Conservation (phyloP, 495 filamentous ascomycete genomes). For the Penicillium coffeae region DNA sequence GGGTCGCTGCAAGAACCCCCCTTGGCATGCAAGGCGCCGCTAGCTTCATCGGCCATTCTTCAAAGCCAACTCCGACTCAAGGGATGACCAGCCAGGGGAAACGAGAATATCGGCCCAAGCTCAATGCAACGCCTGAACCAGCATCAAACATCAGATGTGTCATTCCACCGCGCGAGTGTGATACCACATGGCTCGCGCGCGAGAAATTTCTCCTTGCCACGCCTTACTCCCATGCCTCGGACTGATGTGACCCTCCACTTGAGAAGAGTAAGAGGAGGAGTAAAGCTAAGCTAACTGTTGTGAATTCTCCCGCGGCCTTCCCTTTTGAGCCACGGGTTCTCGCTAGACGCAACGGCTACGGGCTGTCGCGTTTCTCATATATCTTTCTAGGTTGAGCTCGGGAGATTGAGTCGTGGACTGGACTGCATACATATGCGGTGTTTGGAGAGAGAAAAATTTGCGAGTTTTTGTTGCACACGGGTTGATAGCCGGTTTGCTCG, state of each 20-base stretch:
- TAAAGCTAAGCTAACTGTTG: no score
- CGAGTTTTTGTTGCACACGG: no score
- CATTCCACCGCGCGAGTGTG: constrained; percentile 3
- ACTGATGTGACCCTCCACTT: constrained; percentile 12
- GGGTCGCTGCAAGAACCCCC: constrained; percentile 8
- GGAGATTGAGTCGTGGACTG: constrained; percentile 1
- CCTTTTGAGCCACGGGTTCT: background rate
- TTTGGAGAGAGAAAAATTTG: no score
- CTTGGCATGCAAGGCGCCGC: constrained; percentile 27
- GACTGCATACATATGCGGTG: no score
- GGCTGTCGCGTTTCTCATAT: constrained; percentile 1
- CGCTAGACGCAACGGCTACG: background rate
- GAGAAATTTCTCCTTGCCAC: constrained; percentile 16
- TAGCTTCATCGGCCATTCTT: constrained; percentile 21
- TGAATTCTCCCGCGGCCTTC: no score
- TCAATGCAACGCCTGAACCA: background rate
- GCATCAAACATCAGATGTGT: constrained; percentile 19
- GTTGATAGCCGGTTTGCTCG: no score
- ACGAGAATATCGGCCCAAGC: constrained; percentile 4
- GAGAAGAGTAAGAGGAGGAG: no score
- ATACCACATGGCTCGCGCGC: constrained; percentile 17
- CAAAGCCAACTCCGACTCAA: constrained; percentile 9
- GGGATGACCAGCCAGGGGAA: constrained; percentile 9
- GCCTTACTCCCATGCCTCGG: constrained; percentile 23
- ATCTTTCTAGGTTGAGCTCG: no score